phyloP scores from a whole-genome alignment of 345 rosid genomes.

The Melaleuca alternifolia region DNA sequence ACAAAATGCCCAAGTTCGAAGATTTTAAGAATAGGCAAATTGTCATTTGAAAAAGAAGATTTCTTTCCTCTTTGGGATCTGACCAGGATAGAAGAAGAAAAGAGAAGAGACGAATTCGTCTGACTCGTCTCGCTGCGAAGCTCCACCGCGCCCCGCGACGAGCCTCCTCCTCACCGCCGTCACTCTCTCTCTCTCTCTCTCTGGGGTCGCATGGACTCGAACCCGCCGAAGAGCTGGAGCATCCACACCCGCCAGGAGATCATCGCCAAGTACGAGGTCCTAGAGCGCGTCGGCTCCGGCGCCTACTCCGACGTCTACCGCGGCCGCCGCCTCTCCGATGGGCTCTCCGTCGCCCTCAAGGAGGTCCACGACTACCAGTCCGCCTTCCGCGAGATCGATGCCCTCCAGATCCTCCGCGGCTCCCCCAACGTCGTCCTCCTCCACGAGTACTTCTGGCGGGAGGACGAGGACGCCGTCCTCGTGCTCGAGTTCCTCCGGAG shows the following conservation, averaged over 20 bases:
- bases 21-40: not conserved
- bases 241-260: conserved; percentile 85
- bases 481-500: conserved; percentile 79
- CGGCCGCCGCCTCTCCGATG: conserved; percentile 70
- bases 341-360: conserved; percentile 69
- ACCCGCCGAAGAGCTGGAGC: conserved; percentile 85
- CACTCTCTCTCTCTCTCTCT: not conserved
- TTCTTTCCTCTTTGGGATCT: too few relatives aligned
- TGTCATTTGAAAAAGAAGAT: too few relatives aligned
- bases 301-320: conserved; percentile 88
- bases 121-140: not conserved
- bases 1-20: not conserved
- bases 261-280: conserved; percentile 72
- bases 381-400: conserved; percentile 88
- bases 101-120: not conserved
- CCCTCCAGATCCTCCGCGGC: conserved; percentile 56
- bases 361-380: conserved; percentile 95
- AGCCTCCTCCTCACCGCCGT: not conserved
- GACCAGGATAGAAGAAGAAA: not conserved
- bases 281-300: conserved; percentile 84
- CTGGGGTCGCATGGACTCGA: not conserved
- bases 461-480: conserved; percentile 93
- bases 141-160: not conserved
- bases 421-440: conserved; percentile 66
- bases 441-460: conserved; percentile 91